Percentiles rank a stretch among this genome's conserved stretches.
Evolutionary conservation across 169 alveolate species (phyloP).

Genomic region (Eimeria sp.): DNA sequence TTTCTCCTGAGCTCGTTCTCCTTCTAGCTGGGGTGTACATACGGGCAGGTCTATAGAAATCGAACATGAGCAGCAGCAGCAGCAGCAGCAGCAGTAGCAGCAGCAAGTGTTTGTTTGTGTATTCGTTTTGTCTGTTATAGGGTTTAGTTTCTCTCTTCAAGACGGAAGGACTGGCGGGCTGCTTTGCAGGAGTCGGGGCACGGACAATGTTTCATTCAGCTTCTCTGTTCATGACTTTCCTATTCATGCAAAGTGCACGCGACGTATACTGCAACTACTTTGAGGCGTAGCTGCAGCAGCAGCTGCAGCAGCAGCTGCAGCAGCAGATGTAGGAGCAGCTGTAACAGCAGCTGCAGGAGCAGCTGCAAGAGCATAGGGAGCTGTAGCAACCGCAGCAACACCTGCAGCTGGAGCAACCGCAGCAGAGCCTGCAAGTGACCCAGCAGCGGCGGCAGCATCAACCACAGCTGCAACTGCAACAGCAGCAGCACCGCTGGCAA

Average conservation of each 20-base stretch:
- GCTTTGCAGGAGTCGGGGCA: conserved; percentile 62
- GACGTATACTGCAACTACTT: conserved; percentile 22
- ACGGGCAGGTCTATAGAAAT: not conserved
- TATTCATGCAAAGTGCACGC: conserved; percentile 59
- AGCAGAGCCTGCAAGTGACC: too few relatives aligned
- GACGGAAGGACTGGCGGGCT: conserved; percentile 38
- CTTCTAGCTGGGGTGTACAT: not conserved
- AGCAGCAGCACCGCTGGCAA: not conserved
- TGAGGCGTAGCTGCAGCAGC: conserved; percentile 10
- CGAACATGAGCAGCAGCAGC: too few relatives aligned
- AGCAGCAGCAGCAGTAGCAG: too few relatives aligned
- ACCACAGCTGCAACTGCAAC: not conserved
- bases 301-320: conserved; percentile 1
- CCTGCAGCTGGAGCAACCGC: too few relatives aligned
- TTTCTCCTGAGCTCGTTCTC: not conserved
- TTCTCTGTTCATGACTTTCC: conserved; percentile 36
- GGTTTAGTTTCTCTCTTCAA: conserved; percentile 38
- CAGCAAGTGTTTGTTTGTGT: not conserved
- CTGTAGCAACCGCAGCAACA: not conserved
- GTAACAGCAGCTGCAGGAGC: not conserved
- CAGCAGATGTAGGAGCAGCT: not conserved
- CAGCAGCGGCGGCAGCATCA: too few relatives aligned
- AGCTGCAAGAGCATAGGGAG: not conserved
- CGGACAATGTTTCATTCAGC: conserved; percentile 21
- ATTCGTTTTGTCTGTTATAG: conserved; percentile 7